These are phyloP conservation scores for Neostapfia colusana DNA, from an alignment of 176 grass and related monocot genomes.

Conservation along the genomic window DNA sequence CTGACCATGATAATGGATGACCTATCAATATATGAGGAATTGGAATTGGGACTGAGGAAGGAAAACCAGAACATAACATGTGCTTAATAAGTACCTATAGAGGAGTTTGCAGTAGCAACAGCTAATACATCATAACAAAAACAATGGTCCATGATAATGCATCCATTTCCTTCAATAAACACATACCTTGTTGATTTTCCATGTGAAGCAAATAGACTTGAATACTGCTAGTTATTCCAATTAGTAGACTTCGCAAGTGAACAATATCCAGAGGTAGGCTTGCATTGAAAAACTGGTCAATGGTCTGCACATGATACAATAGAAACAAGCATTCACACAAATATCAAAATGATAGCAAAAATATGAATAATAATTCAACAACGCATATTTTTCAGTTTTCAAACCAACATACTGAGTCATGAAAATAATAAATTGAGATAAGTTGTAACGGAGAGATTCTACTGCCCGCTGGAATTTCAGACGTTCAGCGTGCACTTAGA, in stretches of 20 bases:
- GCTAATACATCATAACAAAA: background rate
- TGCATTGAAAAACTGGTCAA: constrained; percentile 81
- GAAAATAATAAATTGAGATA: background rate
- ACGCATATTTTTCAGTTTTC: background rate
- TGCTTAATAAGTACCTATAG: constrained; percentile 8
- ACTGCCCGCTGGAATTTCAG: background rate
- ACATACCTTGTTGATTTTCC: constrained; percentile 82
- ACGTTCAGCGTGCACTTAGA: constrained; percentile 19
- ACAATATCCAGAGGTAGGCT: constrained; percentile 66
- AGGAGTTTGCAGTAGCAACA: background rate
- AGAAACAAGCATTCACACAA: constrained; percentile 32
- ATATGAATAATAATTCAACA: constrained; percentile 14
- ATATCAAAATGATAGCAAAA: constrained; percentile 22
- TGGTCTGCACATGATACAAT: constrained; percentile 54
- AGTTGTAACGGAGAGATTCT: constrained; percentile 21
- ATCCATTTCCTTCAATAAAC: constrained; percentile 15
- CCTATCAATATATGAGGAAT: background rate
- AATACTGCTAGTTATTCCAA: constrained; percentile 71
- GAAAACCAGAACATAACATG: background rate
- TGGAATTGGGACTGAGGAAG: too few relatives aligned
- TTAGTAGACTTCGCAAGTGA: constrained; percentile 82
- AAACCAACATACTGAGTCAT: background rate
- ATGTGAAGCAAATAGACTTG: constrained; percentile 83
- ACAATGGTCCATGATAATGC: constrained; percentile 18
- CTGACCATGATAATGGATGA: background rate